A percentile compares a stretch with the other conserved stretches of the same genome.
Evolutionary conservation across 768 basidiomycete species (phyloP).

Genomic region (Russula sp.): DNA sequence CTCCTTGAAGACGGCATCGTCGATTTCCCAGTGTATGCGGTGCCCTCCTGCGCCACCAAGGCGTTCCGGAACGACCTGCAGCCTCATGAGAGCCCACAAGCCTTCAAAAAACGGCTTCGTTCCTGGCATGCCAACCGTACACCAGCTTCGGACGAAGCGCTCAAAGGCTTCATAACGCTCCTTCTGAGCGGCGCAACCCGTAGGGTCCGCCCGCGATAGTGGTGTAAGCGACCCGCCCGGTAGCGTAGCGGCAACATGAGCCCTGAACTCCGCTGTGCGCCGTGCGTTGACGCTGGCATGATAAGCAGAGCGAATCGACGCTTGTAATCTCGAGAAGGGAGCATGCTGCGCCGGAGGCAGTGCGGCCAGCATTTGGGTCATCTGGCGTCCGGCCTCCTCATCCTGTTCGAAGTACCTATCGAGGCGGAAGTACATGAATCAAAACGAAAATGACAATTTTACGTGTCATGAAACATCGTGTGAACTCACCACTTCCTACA

Average conservation of each 20-base stretch:
- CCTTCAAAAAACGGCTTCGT: constrained; percentile 81
- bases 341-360: constrained; percentile 80
- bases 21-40: constrained; percentile 82
- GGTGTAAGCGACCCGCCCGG: constrained; percentile 77
- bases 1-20: constrained; percentile 92
- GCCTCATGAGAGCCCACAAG: constrained; percentile 69
- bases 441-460: neutral
- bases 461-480: too few relatives aligned
- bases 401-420: constrained; percentile 80
- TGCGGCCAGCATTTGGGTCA: constrained; percentile 76
- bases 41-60: constrained; percentile 72
- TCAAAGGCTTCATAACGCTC: constrained; percentile 72
- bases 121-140: constrained; percentile 80
- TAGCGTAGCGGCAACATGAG: constrained; percentile 69
- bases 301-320: constrained; percentile 77
- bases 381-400: constrained; percentile 64
- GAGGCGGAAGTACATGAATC: neutral
- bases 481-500: constrained; percentile 67
- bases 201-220: constrained; percentile 60
- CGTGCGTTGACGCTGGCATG: constrained; percentile 74
- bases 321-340: constrained; percentile 79
- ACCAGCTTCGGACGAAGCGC: constrained; percentile 75
- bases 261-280: constrained; percentile 77
- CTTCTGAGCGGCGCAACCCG: constrained; percentile 56
- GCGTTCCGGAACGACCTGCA: constrained; percentile 72